Evolutionary conservation across 2,329 filamentous ascomycete species (phyloP), one percentile per base, ranked within the genome.

Genomic region (Pestalotiopsis sp.): DNA sequence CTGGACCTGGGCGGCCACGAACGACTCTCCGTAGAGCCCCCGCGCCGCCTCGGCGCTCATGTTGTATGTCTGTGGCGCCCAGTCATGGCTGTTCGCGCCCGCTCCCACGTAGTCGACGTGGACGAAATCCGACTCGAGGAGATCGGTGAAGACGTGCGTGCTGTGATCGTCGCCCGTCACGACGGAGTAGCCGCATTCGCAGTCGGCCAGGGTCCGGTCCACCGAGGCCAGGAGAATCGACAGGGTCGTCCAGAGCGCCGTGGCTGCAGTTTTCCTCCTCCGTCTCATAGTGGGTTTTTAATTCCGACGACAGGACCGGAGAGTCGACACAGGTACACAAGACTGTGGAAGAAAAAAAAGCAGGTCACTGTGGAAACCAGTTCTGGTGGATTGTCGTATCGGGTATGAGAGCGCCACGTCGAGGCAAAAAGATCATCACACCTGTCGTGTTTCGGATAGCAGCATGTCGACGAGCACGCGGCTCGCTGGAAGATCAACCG

Each of bases 131-230:
- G 90, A 90, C 75, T 94, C 92, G 64, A 93, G 78, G 11, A 89
- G 75, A 68, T 94, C 89, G 2, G 90, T 93, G 76, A 92, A 94
- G 65, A 91, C 75, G 55, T 82, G 78, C 60, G 78, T 73, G 6
- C 73, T 68, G 3, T 75, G 71, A 35, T 80, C 78, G 59, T 79
- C 74, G n/a, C 81, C 82, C 52, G 83, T 78, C 69, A 81, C 82
- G 58, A 90, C 78, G 3, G 85, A 85, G 77, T 93, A 94, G 64
- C 92, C 92, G 75, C 92, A 95, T 73, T 92, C 87, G 80, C 92
- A 94, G 69, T 84, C 82, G 4, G 85, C 84, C 13, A 70, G 56
- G 48, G 72, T 74, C 9, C 69, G 66, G 20, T 66, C 68, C 56
- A 72, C 59, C 7, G 60, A 75, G 69, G 56, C 72, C 65, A 35